Percentiles rank a stretch among this genome's conserved stretches.
phyloP scores from a whole-genome alignment of 306 rosid genomes.

The Prunus dulcis region DNA sequence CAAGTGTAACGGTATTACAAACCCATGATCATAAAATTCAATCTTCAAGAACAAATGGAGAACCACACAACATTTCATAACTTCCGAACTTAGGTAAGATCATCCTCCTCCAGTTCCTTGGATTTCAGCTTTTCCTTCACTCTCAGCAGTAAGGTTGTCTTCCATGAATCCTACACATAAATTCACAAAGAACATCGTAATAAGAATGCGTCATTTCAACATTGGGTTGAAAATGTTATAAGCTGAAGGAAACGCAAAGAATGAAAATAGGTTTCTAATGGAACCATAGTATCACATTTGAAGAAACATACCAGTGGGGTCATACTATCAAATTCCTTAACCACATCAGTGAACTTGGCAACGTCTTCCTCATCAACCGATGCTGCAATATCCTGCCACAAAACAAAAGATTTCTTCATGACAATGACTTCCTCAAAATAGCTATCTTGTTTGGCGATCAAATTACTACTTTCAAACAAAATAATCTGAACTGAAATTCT shows the following conservation, averaged over 20 bases:
- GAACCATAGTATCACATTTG: not conserved
- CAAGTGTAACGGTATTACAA: conserved; percentile 28
- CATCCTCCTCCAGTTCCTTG: conserved; percentile 96
- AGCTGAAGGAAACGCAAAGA: not conserved
- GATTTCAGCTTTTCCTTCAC: conserved; percentile 97
- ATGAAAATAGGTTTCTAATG: not conserved
- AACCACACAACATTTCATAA: conserved; percentile 13
- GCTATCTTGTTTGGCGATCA: not conserved
- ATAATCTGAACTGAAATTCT: not conserved
- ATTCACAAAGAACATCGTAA: conserved; percentile 12
- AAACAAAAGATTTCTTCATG: not conserved
- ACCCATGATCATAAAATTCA: conserved; percentile 23
- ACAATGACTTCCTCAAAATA: not conserved
- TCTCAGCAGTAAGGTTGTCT: conserved; percentile 90
- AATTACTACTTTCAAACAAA: conserved; percentile 3
- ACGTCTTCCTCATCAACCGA: conserved; percentile 84
- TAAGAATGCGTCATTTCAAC: not conserved
- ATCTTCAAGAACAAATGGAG: conserved; percentile 35
- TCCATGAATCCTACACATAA: conserved; percentile 75
- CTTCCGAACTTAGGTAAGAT: conserved; percentile 59
- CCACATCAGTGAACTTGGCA: conserved; percentile 74
- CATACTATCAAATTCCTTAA: conserved; percentile 95
- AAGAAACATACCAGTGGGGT: conserved; percentile 70
- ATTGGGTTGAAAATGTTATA: not conserved
- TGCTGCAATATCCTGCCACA: conserved; percentile 72